Evolutionary conservation across 495 filamentous ascomycete species (phyloP).

Genomic region (Alectoria sarmentosa): DNA sequence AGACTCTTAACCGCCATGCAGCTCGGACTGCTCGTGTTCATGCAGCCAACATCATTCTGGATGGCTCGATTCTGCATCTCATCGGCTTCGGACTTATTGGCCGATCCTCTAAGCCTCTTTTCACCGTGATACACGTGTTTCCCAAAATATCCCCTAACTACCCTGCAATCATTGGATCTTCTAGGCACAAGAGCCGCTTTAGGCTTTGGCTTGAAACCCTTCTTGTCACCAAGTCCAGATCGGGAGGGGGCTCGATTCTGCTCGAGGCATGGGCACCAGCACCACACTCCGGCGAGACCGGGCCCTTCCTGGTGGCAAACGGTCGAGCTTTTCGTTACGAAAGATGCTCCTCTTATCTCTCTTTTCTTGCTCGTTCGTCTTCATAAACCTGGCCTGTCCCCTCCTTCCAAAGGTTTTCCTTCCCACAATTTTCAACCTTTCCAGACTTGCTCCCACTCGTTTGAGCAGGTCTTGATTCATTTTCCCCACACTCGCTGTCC

Average conservation of each 20-base stretch:
- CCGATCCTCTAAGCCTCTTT: background rate
- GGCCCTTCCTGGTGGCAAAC: background rate
- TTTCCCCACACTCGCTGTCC: constrained; percentile 1
- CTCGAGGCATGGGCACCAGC: background rate
- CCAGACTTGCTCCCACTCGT: constrained; percentile 5
- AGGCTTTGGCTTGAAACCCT: background rate
- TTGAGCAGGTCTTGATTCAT: background rate
- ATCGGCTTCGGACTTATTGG: background rate
- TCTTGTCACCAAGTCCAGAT: background rate
- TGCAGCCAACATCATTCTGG: background rate
- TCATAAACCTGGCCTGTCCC: background rate
- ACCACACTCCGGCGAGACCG: constrained; percentile 1
- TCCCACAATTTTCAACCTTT: background rate
- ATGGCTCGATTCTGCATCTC: constrained; percentile 1
- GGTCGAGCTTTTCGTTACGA: background rate
- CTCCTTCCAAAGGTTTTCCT: background rate
- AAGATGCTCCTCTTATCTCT: background rate
- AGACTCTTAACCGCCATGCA: background rate
- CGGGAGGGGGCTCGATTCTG: background rate
- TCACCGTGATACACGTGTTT: background rate
- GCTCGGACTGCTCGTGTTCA: background rate
- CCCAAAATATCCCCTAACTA: background rate
- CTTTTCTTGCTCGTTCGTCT: background rate
- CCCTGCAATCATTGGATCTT: constrained; percentile 1
- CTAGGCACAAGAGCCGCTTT: background rate